Percentiles rank a stretch among this genome's conserved stretches.
phyloP scores from a whole-genome alignment of 2,329 filamentous ascomycete genomes.

The Aureobasidium pullulans region DNA sequence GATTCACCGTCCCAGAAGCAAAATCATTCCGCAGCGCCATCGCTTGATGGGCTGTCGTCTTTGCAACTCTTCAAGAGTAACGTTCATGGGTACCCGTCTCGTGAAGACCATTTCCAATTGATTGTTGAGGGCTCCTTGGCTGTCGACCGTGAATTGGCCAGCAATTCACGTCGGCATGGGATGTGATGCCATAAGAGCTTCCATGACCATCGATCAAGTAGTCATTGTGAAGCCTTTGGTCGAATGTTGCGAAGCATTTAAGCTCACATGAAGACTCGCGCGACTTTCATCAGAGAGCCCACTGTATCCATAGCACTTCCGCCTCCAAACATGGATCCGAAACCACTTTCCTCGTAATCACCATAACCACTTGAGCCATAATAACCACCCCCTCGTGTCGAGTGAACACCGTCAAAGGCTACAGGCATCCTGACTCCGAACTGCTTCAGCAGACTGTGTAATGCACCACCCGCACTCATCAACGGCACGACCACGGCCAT shows the following conservation, averaged over 20 bases:
- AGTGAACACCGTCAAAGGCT: conserved; percentile 23
- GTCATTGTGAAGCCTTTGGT: too few relatives aligned
- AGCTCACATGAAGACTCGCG: conserved; percentile 45
- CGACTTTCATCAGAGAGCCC: conserved; percentile 43
- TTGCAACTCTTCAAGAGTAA: too few relatives aligned
- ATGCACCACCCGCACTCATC: conserved; percentile 66
- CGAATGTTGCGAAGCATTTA: not conserved
- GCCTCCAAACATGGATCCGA: conserved; percentile 23
- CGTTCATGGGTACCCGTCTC: too few relatives aligned
- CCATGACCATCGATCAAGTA: too few relatives aligned
- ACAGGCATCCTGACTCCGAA: conserved; percentile 63
- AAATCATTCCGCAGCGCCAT: too few relatives aligned
- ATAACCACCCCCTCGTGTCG: conserved; percentile 30
- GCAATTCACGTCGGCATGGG: not conserved
- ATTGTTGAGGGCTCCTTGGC: too few relatives aligned
- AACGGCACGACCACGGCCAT: conserved; percentile 83
- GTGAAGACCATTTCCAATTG: too few relatives aligned
- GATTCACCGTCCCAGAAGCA: too few relatives aligned
- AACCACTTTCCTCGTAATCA: conserved; percentile 27
- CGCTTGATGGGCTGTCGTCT: too few relatives aligned
- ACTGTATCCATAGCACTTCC: conserved; percentile 39
- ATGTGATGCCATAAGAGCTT: not conserved
- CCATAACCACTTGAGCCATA: conserved; percentile 41
- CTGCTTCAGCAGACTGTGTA: conserved; percentile 67
- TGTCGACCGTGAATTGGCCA: not conserved